Evolutionary conservation across 176 grass and related monocot genomes (phyloP), one percentile per base, ranked within the genome.

Genomic region (Cenchrus fungigraminus): DNA sequence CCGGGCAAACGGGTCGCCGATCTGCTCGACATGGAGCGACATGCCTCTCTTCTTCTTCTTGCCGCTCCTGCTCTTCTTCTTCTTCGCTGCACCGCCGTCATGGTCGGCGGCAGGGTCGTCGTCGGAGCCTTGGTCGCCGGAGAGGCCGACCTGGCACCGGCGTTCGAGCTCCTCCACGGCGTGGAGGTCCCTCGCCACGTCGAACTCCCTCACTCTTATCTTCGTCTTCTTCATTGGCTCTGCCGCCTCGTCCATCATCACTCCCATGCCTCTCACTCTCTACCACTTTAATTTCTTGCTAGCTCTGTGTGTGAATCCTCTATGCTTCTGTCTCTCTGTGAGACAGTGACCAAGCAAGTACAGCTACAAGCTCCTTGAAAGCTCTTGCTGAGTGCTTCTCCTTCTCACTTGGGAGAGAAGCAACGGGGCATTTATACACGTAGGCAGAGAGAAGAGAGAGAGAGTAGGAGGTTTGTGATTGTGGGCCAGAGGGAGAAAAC

Each of bases 141-240:
- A 89, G 17, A 88, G 77, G 53, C 87, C 87, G 75, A 90, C 87
- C 45, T 95, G 87, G 78, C 93, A 95, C 44, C 53, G 87, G 7
- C 50, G 86, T 83, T 95, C 93, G 9, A 95, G 86, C 76, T 86
- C 93, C 90, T 90, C 90, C 29, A 92, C 71, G 11, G 86, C 83
- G 19, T 52, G 58, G 32, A 89, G 58, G 71, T 95, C 93, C 59
- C 61, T 90, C 85, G 74, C 83, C 88, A 92, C 77, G 45, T 92
- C 71, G 16, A 95, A 92, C 88, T 88, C 87, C 53, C 93, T 86
- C 59, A 95, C 93, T 53, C 76, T 83, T 76, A 89, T 73, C 84
- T 73, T 62, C 68, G 44, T 78, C 85, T 77, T 59, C 68, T 79
- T 79, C 78, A 43, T 28, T 55, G 40, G n/a, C 61, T 71, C 56